Evolutionary conservation across 1,284 basidiomycete genomes (phyloP).

Genomic region (Ustilago curta): DNA sequence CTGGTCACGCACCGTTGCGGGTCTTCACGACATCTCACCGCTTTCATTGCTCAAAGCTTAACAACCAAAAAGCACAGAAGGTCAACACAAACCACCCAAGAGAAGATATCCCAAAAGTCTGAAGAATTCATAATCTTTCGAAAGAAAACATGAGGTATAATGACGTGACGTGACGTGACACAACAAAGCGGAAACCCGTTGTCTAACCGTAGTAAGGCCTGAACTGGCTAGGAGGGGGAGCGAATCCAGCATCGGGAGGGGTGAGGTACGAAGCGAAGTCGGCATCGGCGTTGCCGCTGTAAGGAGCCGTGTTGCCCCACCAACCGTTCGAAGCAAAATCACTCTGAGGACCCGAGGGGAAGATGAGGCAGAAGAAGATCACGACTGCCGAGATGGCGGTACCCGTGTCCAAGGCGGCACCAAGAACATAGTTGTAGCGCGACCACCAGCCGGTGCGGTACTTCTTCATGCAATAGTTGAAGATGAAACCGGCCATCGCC

Average conservation of each 20-base stretch:
- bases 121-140: neutral
- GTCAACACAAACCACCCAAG: neutral
- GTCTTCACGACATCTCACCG: too few species aligned
- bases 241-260: constrained; percentile 28
- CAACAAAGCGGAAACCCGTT: neutral
- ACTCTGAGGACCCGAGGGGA: constrained; percentile 34
- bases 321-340: constrained; percentile 49
- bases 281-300: constrained; percentile 46
- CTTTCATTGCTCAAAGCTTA: too few species aligned
- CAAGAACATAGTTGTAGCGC: constrained; percentile 70
- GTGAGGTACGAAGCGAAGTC: constrained; percentile 20
- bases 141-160: neutral
- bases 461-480: constrained; percentile 68
- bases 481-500: constrained; percentile 72
- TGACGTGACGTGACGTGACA: constrained; percentile 6
- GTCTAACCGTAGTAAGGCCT: constrained; percentile 24
- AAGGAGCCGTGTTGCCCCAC: constrained; percentile 64
- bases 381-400: constrained; percentile 64
- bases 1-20: too few species aligned
- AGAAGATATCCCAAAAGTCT: neutral
- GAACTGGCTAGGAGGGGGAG: constrained; percentile 26
- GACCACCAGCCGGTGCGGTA: constrained; percentile 69
- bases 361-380: constrained; percentile 55
- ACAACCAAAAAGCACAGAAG: too few species aligned
- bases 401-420: constrained; percentile 69